Base-by-base conservation (phyloP, 2,329 filamentous ascomycete genomes). In the Phialophora chinensis region DNA sequence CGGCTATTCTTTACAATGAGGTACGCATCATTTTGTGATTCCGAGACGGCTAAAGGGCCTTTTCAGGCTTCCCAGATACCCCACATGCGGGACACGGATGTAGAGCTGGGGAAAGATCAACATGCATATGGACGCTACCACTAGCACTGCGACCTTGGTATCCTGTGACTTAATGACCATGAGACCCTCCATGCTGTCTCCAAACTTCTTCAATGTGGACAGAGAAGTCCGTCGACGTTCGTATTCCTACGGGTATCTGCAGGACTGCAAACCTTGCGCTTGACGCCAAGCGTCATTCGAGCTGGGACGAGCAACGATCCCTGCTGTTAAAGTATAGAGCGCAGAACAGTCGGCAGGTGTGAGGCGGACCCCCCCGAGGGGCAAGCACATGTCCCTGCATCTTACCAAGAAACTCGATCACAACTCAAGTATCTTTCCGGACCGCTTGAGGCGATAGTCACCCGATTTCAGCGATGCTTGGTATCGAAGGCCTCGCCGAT, bases 401-500 rank as follows among this genome's bases (percentile, higher is more conserved):
- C 38, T 7, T 6, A 44, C 14, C 38, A 20, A 44, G 38, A 44
- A n/a, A 17, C 38, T 8, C 6, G 14, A n/a, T 44, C 17, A n/a
- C 38, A n/a, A n/a, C 17, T 44, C 38, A n/a, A 8, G 17, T n/a
- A 44, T 17, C 2, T 20, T 5, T 44, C 17, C 17, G 17, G 38
- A 44, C 5, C 38, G 38, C 17, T 44, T 17, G 7, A 44, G 5
- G 38, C 38, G 38, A 44, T 44, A n/a, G 14, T 35, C n/a, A 20
- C 11, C 7, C 8, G n/a, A 17, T 35, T n/a, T 8, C n/a, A 8
- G 44, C 25, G 5, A 69, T 69, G 67, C 67, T 69, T 29, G 67
- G 67, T 6, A 67, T 69, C 50, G 62, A 67, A 66, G 67, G 67
- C 5, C 67, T 72, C 58, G 33, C 49, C 10, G 70, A 72, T 49